Evolutionary conservation across 768 basidiomycete species (phyloP).

Genomic region (Tulasnella calospora): DNA sequence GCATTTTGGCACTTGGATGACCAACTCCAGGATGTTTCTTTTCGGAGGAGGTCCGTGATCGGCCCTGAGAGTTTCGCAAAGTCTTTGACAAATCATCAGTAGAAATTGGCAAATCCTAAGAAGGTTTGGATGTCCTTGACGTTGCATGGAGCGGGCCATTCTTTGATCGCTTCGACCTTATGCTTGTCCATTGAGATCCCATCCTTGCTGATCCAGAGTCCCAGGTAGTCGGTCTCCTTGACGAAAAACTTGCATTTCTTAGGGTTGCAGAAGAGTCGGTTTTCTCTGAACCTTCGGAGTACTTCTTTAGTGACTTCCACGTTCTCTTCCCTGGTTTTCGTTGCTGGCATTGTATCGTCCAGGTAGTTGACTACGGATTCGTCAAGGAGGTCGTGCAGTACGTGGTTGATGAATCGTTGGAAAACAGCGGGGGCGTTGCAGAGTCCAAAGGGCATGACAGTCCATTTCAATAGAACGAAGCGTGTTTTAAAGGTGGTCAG

Average conservation of each 20-base stretch:
- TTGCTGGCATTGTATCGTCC: slow-evolving; percentile 32
- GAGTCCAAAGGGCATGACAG: slow-evolving; percentile 33
- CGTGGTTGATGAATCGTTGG: slow-evolving; percentile 31
- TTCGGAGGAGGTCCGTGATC: not conserved
- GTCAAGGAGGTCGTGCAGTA: slow-evolving; percentile 28
- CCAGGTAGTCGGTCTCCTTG: slow-evolving; percentile 28
- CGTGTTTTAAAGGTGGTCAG: slow-evolving; percentile 38
- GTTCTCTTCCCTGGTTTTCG: slow-evolving; percentile 23
- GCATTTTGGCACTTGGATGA: not conserved
- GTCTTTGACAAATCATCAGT: slow-evolving; percentile 31
- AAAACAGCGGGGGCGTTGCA: slow-evolving; percentile 32
- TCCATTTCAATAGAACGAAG: slow-evolving; percentile 30
- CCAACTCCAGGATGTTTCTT: not conserved
- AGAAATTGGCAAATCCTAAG: slow-evolving; percentile 34
- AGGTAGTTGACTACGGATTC: slow-evolving; percentile 28
- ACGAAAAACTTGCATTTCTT: slow-evolving; percentile 30
- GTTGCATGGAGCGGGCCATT: slow-evolving; percentile 31
- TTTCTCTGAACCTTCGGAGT: slow-evolving; percentile 27
- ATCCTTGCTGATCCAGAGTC: slow-evolving; percentile 24
- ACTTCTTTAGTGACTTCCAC: slow-evolving; percentile 27
- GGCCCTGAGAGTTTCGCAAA: slow-evolving; percentile 29
- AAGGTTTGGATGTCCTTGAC: slow-evolving; percentile 31
- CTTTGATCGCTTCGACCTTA: slow-evolving; percentile 32
- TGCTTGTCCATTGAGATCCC: slow-evolving; percentile 31
- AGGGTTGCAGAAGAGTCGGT: slow-evolving; percentile 27